phyloP scores from a whole-genome alignment of 805 yeast species.

The Lachancea sp. region DNA sequence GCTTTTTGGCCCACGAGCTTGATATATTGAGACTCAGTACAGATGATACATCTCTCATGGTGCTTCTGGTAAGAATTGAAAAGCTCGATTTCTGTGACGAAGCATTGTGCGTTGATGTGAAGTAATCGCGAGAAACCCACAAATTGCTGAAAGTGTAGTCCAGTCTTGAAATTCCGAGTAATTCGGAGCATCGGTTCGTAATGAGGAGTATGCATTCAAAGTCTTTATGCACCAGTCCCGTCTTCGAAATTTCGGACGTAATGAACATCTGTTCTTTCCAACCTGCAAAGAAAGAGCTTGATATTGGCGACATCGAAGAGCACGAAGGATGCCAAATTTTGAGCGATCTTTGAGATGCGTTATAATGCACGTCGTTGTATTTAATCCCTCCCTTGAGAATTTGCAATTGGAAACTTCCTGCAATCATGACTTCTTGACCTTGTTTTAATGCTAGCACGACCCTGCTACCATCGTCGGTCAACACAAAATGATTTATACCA shows the following conservation, averaged over 20 bases:
- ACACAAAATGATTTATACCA: constrained; percentile 3
- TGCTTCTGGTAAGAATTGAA: neutral
- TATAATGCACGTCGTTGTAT: constrained; percentile 29
- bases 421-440: constrained; percentile 21
- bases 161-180: constrained; percentile 14
- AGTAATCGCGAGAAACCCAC: constrained; percentile 18
- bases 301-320: constrained; percentile 24
- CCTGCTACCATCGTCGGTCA: constrained; percentile 8
- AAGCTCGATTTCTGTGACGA: constrained; percentile 1
- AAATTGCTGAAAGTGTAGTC: constrained; percentile 18
- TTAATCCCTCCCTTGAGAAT: constrained; percentile 30
- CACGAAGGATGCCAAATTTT: constrained; percentile 28
- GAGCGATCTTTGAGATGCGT: constrained; percentile 18
- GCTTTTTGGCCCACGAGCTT: constrained; percentile 17
- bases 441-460: constrained; percentile 21
- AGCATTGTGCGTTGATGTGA: neutral
- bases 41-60: neutral
- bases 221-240: constrained; percentile 4
- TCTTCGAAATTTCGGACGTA: constrained; percentile 8
- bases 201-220: constrained; percentile 23
- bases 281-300: constrained; percentile 28
- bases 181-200: constrained; percentile 12
- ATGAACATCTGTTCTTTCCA: constrained; percentile 24
- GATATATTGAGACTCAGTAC: constrained; percentile 17
- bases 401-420: constrained; percentile 26